Conservation (phyloP, 2,329 filamentous ascomycete genomes). For the Coniosporium tulheliwenetii region DNA sequence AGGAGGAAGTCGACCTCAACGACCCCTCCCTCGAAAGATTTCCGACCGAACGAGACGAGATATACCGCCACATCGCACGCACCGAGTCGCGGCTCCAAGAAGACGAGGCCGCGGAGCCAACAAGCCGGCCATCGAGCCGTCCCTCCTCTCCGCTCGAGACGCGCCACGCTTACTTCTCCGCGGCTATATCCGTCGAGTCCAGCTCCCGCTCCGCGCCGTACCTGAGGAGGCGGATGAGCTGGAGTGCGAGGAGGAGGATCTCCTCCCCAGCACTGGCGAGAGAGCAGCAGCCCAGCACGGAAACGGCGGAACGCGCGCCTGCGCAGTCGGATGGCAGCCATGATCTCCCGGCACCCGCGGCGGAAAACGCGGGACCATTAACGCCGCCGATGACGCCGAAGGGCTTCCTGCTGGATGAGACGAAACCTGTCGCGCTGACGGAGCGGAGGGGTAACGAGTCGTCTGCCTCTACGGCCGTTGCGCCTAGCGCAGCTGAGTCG, state of each 20-base stretch:
- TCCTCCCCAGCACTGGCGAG: neutral
- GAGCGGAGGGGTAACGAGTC: no score
- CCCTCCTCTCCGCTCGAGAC: conserved; percentile 4
- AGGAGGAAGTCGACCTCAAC: conserved; percentile 11
- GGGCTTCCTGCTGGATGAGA: no score
- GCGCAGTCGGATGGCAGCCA: neutral
- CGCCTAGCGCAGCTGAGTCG: no score
- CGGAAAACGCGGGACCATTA: conserved; percentile 6
- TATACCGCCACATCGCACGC: conserved; percentile 15
- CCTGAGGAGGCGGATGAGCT: neutral
- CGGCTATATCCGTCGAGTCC: neutral
- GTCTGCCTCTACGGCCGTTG: no score
- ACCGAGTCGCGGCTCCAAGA: conserved; percentile 8
- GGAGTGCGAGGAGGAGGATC: neutral
- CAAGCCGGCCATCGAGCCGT: neutral
- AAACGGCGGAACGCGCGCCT: neutral
- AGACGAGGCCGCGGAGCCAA: conserved; percentile 6
- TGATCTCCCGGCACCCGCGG: neutral
- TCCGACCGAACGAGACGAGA: conserved; percentile 17
- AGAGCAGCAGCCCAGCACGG: neutral
- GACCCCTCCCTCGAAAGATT: conserved; percentile 16
- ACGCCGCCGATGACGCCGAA: conserved; percentile 18
- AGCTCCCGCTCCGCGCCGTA: neutral
- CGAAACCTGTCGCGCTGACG: no score
- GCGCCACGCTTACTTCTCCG: neutral